Conservation (phyloP, 225 moss, liverwort and hornwort genomes). For the Thuidium tamariscinum region DNA sequence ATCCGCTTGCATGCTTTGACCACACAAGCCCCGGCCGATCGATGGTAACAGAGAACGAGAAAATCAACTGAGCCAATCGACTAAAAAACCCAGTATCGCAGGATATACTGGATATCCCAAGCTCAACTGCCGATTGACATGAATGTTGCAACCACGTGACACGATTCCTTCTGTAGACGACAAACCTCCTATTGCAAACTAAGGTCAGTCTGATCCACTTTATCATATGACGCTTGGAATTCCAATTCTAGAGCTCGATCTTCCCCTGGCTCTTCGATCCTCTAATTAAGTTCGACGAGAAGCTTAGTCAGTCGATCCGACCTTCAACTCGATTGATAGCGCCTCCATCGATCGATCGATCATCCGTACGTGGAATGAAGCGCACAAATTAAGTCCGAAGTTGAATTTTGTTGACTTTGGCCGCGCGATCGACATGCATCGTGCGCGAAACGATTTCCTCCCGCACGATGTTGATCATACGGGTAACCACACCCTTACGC, state of each 20-base stretch:
- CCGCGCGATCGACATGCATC: neutral
- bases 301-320: neutral
- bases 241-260: neutral
- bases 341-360: neutral
- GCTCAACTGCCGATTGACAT: neutral
- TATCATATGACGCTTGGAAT: neutral
- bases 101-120: neutral
- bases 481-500: neutral
- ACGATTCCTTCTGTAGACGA: neutral
- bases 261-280: neutral
- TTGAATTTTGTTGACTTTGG: neutral
- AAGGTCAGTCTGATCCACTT: neutral
- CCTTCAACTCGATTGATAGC: no score
- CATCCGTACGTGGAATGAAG: neutral
- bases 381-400: neutral
- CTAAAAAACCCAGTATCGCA: neutral
- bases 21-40: no score
- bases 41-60: neutral
- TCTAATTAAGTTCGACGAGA: neutral
- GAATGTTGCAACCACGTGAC: neutral
- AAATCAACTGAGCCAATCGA: neutral
- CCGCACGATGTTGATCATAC: neutral
- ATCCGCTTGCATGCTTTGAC: neutral
- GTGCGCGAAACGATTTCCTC: neutral
- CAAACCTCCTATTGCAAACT: neutral